Conservation (phyloP, 2,329 filamentous ascomycete genomes). For the Didymella sp. region DNA sequence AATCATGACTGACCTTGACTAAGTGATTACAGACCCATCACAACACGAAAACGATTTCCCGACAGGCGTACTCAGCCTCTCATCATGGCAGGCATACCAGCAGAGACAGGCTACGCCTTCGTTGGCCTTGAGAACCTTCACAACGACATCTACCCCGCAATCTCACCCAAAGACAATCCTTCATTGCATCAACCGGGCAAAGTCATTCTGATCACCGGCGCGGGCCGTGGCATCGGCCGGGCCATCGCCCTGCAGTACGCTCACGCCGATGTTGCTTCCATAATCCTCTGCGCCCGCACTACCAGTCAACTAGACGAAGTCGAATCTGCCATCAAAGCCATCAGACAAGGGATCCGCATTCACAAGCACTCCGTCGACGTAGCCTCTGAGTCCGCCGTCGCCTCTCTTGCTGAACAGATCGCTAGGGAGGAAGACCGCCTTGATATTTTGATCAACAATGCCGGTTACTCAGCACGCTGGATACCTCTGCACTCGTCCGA, state of each 20-base stretch:
- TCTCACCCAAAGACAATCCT: constrained; percentile 51
- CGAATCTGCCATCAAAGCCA: constrained; percentile 45
- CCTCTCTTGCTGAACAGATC: constrained; percentile 44
- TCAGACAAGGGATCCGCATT: constrained; percentile 53
- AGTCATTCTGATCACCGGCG: constrained; percentile 62
- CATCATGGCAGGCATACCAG: neutral
- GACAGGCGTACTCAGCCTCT: too few species aligned
- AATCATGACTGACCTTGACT: neutral
- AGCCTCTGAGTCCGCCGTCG: constrained; percentile 47
- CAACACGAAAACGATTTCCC: too few species aligned
- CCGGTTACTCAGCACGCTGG: constrained; percentile 48
- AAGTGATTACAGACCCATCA: too few species aligned
- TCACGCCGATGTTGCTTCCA: constrained; percentile 58
- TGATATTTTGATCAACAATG: constrained; percentile 60
- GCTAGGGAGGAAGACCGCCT: constrained; percentile 34
- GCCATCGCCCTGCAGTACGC: constrained; percentile 63
- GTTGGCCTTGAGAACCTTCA: constrained; percentile 39
- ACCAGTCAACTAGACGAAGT: constrained; percentile 47
- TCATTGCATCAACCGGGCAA: constrained; percentile 50
- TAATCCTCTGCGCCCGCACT: constrained; percentile 63
- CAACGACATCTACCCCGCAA: constrained; percentile 62
- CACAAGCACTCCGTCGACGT: constrained; percentile 56
- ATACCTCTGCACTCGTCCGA: constrained; percentile 44
- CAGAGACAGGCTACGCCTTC: constrained; percentile 20
- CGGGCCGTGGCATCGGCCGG: constrained; percentile 62